Evolutionary conservation across 768 basidiomycete species (phyloP), one percentile per base, ranked within the genome.

Genomic region (Cytidiella melzeri): DNA sequence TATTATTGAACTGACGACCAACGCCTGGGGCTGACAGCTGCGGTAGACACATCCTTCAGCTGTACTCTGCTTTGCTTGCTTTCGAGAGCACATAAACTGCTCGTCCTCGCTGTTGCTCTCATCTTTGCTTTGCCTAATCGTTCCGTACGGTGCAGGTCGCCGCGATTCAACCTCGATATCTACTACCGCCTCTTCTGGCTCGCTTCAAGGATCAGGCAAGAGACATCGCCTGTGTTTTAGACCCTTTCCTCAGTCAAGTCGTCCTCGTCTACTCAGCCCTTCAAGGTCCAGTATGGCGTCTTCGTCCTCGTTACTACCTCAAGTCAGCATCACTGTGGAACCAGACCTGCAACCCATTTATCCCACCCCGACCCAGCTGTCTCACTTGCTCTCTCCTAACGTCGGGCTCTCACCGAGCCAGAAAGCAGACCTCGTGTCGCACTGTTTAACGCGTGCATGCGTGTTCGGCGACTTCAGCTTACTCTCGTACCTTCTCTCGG

Each of bases 281-380:
- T 15, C 30, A 15, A 7, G 30, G 15, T 7, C 15, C 30, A 7
- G 15, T 15, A 34, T 34, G 30, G 30, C 30, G 30, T 34, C 30
- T 15, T 34, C 30, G 20, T 58, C 66, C 37, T 30, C 61, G 43
- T 55, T 64, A 41, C 58, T 70, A 45, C 58, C 53, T 27, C 54
- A 63, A 51, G 61, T 81, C 56, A 80, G 88, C 65, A 66, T 88
- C 24, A 73, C 75, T 23, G 85, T 81, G 48, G 85, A 84, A 64
- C 88, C 87, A 54, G 90, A 92, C 66, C 70, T 92, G 45, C 78
- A 84, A 61, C 90, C 90, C 40, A 65, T 91, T 12, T 79, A 90
- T 61, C 90, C 90, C 23, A 83, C 81, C 28, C 73, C 79, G 19
- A 57, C 73, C 23, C 74, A 81, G 60, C 75, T 91, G 58, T 67